Percentiles rank a stretch among this genome's conserved stretches.
Conservation (phyloP, 768 basidiomycete genomes). For the Termitomyces sp. region DNA sequence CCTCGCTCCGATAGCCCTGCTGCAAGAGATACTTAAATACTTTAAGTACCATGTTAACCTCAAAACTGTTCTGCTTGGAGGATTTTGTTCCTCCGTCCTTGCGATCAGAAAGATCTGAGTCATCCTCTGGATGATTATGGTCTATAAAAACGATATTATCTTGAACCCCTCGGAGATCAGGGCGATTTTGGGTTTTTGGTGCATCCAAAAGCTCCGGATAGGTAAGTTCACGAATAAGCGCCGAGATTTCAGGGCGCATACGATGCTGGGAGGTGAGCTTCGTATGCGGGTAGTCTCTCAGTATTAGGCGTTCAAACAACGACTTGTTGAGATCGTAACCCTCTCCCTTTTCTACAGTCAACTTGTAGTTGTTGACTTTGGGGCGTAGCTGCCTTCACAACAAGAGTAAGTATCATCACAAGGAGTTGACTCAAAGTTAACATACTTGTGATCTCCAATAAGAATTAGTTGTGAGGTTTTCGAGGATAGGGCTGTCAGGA, state of each 20-base stretch:
- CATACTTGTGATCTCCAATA: constrained; percentile 2
- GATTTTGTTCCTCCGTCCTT: not conserved
- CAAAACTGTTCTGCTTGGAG: not conserved
- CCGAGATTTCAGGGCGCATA: constrained; percentile 72
- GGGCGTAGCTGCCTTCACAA: constrained; percentile 50
- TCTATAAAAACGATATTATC: not conserved
- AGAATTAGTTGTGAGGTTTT: not conserved
- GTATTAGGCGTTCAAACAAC: constrained; percentile 64
- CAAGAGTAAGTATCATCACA: not conserved
- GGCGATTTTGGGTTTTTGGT: not conserved
- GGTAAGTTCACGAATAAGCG: constrained; percentile 54
- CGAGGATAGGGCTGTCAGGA: not conserved
- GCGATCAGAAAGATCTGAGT: not conserved
- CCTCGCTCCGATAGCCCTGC: not conserved
- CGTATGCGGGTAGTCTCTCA: constrained; percentile 56
- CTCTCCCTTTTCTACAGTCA: constrained; percentile 62
- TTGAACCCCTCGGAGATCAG: not conserved
- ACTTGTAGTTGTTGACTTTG: constrained; percentile 59
- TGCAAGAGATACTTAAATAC: not conserved
- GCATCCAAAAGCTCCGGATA: constrained; percentile 64
- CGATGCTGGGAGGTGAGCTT: constrained; percentile 58
- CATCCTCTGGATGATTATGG: not conserved
- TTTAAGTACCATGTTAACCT: not conserved
- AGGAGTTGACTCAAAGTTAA: not conserved
- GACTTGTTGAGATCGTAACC: constrained; percentile 66